Conservation (phyloP, 164 flowering plant species). For the Magnolia sinica region DNA sequence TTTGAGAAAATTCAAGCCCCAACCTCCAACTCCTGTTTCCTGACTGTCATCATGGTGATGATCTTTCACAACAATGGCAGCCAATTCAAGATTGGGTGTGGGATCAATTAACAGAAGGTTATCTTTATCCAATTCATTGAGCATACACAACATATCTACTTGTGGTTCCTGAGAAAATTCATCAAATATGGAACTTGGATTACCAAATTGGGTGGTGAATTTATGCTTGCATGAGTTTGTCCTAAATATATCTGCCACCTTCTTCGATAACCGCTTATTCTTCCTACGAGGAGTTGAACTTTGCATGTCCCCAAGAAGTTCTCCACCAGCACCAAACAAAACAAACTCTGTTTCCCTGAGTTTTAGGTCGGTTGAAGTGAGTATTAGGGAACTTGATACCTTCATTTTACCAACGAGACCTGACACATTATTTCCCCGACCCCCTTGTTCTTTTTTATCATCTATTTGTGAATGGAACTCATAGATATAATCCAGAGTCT, state of each 20-base stretch:
- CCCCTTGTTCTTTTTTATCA: slow-evolving; percentile 29
- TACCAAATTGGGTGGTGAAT: slow-evolving; percentile 17
- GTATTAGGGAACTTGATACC: slow-evolving; percentile 48
- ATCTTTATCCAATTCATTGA: slow-evolving; percentile 11
- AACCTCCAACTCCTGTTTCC: slow-evolving; percentile 54
- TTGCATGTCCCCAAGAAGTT: slow-evolving; percentile 23
- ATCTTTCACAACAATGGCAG: slow-evolving; percentile 66
- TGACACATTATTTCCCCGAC: slow-evolving; percentile 16
- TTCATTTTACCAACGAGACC: slow-evolving; percentile 72
- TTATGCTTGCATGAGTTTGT: slow-evolving; percentile 32
- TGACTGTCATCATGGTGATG: slow-evolving; percentile 24
- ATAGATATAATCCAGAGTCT: slow-evolving; percentile 50
- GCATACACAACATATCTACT: slow-evolving; percentile 17
- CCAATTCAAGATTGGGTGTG: slow-evolving; percentile 70
- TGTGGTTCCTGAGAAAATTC: slow-evolving; percentile 30
- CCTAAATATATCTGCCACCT: slow-evolving; percentile 43
- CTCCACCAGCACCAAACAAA: slow-evolving; percentile 41
- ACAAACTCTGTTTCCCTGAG: slow-evolving; percentile 64
- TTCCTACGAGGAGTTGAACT: slow-evolving; percentile 26
- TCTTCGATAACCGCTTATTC: slow-evolving; percentile 42
- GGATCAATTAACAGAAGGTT: slow-evolving; percentile 19
- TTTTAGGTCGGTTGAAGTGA: slow-evolving; percentile 40
- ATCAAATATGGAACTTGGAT: slow-evolving; percentile 12
- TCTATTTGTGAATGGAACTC: slow-evolving; percentile 39
- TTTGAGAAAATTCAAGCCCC: slow-evolving; percentile 90